A percentile compares a stretch with the other conserved stretches of the same genome.
Conservation (phyloP, 1,284 basidiomycete species). For the Trichosporon sp. region DNA sequence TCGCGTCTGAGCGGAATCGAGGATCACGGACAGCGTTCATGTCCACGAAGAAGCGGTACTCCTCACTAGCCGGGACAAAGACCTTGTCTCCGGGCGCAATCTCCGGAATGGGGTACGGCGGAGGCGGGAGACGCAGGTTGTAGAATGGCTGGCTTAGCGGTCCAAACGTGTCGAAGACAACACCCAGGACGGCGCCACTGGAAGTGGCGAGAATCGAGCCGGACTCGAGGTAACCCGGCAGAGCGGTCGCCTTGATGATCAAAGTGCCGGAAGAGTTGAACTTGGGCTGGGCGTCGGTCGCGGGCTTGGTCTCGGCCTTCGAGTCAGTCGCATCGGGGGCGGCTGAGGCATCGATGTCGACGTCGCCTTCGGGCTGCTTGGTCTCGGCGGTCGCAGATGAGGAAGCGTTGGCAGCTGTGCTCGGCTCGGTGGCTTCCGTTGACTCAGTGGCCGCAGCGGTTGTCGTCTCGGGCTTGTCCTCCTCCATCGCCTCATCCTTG, state of each 20-base stretch:
- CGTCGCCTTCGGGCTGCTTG: neutral
- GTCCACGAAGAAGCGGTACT: slow-evolving; percentile 50
- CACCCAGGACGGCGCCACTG: slow-evolving; percentile 52
- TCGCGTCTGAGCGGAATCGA: slow-evolving; percentile 52
- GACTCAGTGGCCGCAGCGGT: neutral
- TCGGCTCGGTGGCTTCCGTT: neutral
- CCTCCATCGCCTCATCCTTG: neutral
- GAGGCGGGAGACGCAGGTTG: slow-evolving; percentile 42
- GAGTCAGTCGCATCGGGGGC: neutral
- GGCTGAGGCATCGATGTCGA: neutral
- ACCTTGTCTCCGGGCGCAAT: slow-evolving; percentile 31
- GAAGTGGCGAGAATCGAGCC: slow-evolving; percentile 52
- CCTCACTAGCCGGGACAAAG: slow-evolving; percentile 47
- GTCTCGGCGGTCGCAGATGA: no score
- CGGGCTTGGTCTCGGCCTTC: neutral
- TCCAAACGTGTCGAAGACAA: slow-evolving; percentile 55
- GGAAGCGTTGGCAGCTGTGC: no score
- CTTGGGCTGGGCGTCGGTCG: slow-evolving; percentile 19
- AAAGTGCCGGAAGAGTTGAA: slow-evolving; percentile 47
- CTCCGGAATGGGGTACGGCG: slow-evolving; percentile 40
- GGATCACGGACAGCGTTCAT: slow-evolving; percentile 48
- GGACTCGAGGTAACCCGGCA: slow-evolving; percentile 50
- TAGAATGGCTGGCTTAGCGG: slow-evolving; percentile 55
- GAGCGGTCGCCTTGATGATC: slow-evolving; percentile 44
- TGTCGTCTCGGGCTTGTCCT: neutral